phyloP scores from a whole-genome alignment of 805 yeast species.

The Ogataea minuta region DNA sequence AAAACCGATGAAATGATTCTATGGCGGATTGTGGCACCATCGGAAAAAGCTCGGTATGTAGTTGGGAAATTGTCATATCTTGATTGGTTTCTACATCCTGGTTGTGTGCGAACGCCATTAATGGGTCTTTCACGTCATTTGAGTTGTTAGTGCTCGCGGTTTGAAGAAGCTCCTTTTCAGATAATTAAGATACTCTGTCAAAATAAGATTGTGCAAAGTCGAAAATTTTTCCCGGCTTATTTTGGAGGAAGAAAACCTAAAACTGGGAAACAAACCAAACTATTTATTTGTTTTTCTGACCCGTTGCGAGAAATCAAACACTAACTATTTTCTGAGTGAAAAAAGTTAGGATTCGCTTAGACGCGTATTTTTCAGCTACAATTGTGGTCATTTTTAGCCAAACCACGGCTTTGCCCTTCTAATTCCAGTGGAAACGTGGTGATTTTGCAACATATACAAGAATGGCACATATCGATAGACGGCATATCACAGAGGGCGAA shows the following conservation, averaged over 20 bases:
- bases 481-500: conserved; percentile 18
- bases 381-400: conserved; percentile 3
- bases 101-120: neutral
- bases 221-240: conserved; percentile 11
- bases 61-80: neutral
- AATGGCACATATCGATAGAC: conserved; percentile 13
- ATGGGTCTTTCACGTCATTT: too few relatives aligned
- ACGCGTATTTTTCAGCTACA: conserved; percentile 2
- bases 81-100: conserved; percentile 1
- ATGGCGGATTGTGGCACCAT: conserved; percentile 5
- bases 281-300: conserved; percentile 7
- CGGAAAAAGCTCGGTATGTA: neutral
- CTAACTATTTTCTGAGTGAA: conserved; percentile 4
- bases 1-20: conserved; percentile 45
- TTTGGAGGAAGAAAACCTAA: conserved; percentile 3
- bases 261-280: conserved; percentile 5
- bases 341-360: conserved; percentile 2
- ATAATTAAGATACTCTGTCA: conserved; percentile 7
- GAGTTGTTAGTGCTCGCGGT: neutral
- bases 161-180: neutral
- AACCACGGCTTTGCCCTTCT: conserved; percentile 1
- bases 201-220: conserved; percentile 12
- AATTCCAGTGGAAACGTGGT: conserved; percentile 2
- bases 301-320: conserved; percentile 9
- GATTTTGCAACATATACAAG: conserved; percentile 1